Percentiles rank a stretch among this genome's conserved stretches.
phyloP scores from a whole-genome alignment of 352 stramenopile genomes.

The Phytophthora agathidicida region DNA sequence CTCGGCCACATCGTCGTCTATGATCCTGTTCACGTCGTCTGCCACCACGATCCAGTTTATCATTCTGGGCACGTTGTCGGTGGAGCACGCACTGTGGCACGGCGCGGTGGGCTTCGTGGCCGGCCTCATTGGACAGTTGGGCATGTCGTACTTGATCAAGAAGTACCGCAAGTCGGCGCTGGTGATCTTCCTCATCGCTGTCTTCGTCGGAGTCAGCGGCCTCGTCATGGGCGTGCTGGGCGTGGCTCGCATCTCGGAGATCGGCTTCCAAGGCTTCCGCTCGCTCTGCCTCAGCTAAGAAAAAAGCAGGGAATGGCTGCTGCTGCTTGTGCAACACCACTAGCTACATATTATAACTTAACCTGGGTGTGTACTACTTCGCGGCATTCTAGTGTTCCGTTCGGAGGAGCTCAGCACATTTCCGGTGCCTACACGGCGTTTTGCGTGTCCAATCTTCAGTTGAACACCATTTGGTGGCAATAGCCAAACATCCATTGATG shows the following conservation, averaged over 20 bases:
- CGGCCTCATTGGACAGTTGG: constrained; percentile 92
- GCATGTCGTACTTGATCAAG: constrained; percentile 91
- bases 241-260: constrained; percentile 52
- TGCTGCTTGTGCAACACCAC: constrained; percentile 9
- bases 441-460: too few species aligned
- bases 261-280: constrained; percentile 78
- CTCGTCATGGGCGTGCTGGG: constrained; percentile 78
- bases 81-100: constrained; percentile 92
- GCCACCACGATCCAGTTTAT: constrained; percentile 96
- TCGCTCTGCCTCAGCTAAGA: constrained; percentile 55
- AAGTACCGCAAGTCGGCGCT: constrained; percentile 89
- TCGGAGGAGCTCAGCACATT: too few species aligned
- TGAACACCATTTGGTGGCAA: constrained; percentile 5
- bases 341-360: constrained; percentile 29
- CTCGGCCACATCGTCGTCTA: constrained; percentile 89
- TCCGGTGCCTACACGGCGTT: too few species aligned
- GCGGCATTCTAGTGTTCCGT: not conserved
- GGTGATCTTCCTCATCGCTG: constrained; percentile 78
- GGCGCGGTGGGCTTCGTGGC: constrained; percentile 92
- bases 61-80: constrained; percentile 91
- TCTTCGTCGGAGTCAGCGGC: constrained; percentile 75
- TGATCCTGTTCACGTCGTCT: constrained; percentile 95
- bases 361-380: constrained; percentile 12
- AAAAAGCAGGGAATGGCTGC: not conserved
- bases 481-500: too few species aligned